Conservation (phyloP, 306 rosid genomes). For the Hippophae rhamnoides region DNA sequence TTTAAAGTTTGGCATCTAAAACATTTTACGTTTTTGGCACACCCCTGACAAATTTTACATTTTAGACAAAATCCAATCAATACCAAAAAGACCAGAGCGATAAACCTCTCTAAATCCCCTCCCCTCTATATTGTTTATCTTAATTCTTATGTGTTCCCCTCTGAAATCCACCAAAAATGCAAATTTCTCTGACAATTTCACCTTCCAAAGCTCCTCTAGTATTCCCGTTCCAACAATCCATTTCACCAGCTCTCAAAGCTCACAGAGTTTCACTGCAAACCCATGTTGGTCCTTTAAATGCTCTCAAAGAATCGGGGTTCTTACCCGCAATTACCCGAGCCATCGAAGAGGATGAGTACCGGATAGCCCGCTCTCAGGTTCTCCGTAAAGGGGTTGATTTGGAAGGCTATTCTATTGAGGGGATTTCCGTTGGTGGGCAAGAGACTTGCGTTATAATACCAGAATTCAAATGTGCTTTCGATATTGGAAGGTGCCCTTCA, state of each 20-base stretch:
- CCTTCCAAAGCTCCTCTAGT: constrained; percentile 39
- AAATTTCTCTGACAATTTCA: constrained; percentile 37
- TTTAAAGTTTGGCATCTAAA: too few relatives aligned
- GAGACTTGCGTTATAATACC: constrained; percentile 87
- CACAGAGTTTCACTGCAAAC: constrained; percentile 28
- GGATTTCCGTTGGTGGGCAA: constrained; percentile 81
- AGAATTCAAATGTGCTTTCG: constrained; percentile 84
- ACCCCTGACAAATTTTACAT: too few relatives aligned
- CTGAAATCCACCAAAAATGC: constrained; percentile 29
- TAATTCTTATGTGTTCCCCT: constrained; percentile 7
- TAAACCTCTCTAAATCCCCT: constrained; percentile 35
- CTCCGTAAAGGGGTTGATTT: constrained; percentile 58
- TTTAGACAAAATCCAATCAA: background rate
- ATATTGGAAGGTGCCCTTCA: constrained; percentile 74
- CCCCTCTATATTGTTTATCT: background rate
- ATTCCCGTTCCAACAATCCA: constrained; percentile 47
- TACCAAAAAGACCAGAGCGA: background rate
- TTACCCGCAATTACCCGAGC: constrained; percentile 64
- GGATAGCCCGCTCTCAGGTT: constrained; percentile 71
- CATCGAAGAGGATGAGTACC: constrained; percentile 78
- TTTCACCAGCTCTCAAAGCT: constrained; percentile 26
- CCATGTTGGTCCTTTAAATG: constrained; percentile 24
- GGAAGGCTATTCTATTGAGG: constrained; percentile 75
- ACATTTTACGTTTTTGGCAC: too few relatives aligned
- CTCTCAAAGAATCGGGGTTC: constrained; percentile 47